A percentile compares a stretch with the other conserved stretches of the same genome.
These are phyloP conservation scores for Sphagnum contortum DNA, from an alignment of 225 moss, liverwort and hornwort genomes.

Conservation along the genomic window DNA sequence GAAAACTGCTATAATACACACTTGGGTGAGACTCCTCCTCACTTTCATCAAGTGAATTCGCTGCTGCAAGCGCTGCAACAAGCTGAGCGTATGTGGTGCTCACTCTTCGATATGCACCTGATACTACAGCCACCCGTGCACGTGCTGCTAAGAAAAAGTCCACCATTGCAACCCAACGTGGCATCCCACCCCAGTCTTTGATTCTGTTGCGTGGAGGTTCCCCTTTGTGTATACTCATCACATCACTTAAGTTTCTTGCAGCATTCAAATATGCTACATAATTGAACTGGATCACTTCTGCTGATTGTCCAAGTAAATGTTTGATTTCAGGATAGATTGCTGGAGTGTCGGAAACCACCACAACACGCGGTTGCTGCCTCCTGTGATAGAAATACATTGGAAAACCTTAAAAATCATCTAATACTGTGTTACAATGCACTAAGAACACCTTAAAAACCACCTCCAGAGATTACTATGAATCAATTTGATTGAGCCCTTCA, in stretches of 20 bases:
- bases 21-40: conserved; percentile 7
- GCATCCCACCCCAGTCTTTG: conserved; percentile 68
- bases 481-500: neutral
- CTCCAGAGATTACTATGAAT: neutral
- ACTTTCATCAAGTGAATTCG: neutral
- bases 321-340: conserved; percentile 23
- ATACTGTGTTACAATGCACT: neutral
- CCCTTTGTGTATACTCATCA: conserved; percentile 20
- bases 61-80: conserved; percentile 19
- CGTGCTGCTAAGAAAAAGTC: conserved; percentile 25
- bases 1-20: conserved; percentile 61
- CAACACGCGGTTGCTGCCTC: conserved; percentile 32
- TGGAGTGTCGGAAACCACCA: conserved; percentile 64
- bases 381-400: neutral
- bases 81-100: conserved; percentile 24
- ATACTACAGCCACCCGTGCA: conserved; percentile 15
- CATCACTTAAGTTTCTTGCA: conserved; percentile 11
- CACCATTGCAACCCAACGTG: conserved; percentile 72
- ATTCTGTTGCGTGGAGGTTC: conserved; percentile 36
- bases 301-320: conserved; percentile 18
- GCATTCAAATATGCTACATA: conserved; percentile 31
- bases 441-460: no score
- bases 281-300: conserved; percentile 46
- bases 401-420: no score
- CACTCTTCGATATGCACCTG: conserved; percentile 19